phyloP scores from a whole-genome alignment of 345 rosid genomes.

The Bruguiera gymnorhiza region DNA sequence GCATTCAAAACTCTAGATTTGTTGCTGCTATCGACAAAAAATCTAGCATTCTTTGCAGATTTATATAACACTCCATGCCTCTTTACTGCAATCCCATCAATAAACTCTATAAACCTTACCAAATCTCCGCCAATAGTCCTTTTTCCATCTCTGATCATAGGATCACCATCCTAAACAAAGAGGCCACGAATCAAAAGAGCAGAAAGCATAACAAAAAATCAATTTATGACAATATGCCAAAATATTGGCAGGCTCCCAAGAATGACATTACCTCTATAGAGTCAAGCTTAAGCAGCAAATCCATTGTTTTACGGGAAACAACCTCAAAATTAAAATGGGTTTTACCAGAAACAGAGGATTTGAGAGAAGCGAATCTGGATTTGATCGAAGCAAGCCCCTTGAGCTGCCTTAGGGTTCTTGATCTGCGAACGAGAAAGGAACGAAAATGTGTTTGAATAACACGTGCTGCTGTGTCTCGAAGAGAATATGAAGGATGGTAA shows the following conservation, averaged over 20 bases:
- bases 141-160: slow-evolving; percentile 75
- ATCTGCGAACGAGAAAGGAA: slow-evolving; percentile 68
- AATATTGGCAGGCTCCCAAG: neutral
- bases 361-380: slow-evolving; percentile 59
- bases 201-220: neutral
- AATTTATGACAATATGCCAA: neutral
- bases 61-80: slow-evolving; percentile 30
- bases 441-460: slow-evolving; percentile 81
- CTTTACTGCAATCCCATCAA: slow-evolving; percentile 50
- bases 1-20: slow-evolving; percentile 30
- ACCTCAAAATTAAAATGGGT: slow-evolving; percentile 39
- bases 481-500: slow-evolving; percentile 24
- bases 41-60: slow-evolving; percentile 34
- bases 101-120: slow-evolving; percentile 52
- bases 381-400: slow-evolving; percentile 68
- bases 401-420: slow-evolving; percentile 72
- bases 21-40: slow-evolving; percentile 22
- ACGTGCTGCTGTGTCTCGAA: slow-evolving; percentile 74
- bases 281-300: slow-evolving; percentile 69
- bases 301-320: slow-evolving; percentile 54
- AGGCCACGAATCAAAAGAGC: neutral
- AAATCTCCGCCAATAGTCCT: slow-evolving; percentile 65
- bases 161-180: slow-evolving; percentile 54
- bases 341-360: slow-evolving; percentile 51
- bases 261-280: slow-evolving; percentile 57